Base-by-base conservation (phyloP, 768 basidiomycete species). In the Tylopilus subfusipes region DNA sequence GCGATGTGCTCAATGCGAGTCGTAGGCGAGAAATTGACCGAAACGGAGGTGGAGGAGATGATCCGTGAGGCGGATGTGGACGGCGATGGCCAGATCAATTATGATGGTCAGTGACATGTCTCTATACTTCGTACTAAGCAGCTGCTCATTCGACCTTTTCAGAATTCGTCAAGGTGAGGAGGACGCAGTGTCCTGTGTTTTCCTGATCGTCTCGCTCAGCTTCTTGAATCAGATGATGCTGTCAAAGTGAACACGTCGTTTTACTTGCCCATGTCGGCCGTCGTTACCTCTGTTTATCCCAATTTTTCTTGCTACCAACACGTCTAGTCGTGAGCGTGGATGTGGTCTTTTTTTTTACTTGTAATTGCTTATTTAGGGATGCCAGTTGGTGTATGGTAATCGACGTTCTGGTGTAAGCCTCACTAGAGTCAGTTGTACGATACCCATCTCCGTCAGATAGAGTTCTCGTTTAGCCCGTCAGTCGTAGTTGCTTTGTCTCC, bases 21-120 rank as follows among this genome's bases (percentile, higher is more conserved):
- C 59, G 59, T 66, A 84, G 89, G 90, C 53, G 93, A 95, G 78
- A 93, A 93, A 72, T 76, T 94, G 54, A 80, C 89, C 13, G 92
- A 94, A 59, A 78, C 67, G 9, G 93, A 96, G 73, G 92, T 95
- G 59, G 89, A 92, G 56, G 93, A 95, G 78, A 95, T 97, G 93
- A 97, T 97, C 69, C 85, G 93, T 51, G 94, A 97, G 75, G 94
- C 93, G 53, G 93, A 97, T 68, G 80, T 92, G 48, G 92, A 97
- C 66, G 93, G 94, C 48, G 91, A 93, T 70, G 92, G 92, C n/a
- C 90, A 92, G 74, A 90, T 91, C 74, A 88, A 90, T 73, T 93
- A 90, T 68, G 85, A 89, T 2, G 88, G 88, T 86, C 55, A 53
- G 80, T 65, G 60, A 9, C 21, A 19, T 30, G 11, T 38, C n/a